Evolutionary conservation across 495 filamentous ascomycete genomes (phyloP), one percentile per base, ranked within the genome.

Genomic region (Trichoderma orchidacearum): DNA sequence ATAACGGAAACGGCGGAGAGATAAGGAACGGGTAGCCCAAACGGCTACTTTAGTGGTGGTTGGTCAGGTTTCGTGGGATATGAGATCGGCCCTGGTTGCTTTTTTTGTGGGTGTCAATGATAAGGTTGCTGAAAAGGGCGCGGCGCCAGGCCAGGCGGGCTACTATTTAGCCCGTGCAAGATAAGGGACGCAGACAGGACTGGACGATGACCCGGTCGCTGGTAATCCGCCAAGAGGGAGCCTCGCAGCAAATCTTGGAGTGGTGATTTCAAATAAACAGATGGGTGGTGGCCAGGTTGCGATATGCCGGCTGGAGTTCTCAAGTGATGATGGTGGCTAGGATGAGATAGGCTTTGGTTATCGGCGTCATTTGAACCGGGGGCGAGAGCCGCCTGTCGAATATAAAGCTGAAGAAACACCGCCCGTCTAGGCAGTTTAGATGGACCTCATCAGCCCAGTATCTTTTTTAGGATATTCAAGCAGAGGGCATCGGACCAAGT

Each of bases 331-430:
- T 68, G 52, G 75, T 74, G 59, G 62, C 75, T 54, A 77, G 70
- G 60, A 73, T 71, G 51, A 77, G 74, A 76, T 77, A 74, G 75
- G 72, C 63, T 62, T 68, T 67, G 70, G 65, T 73, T 75, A 73
- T 73, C 68, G 68, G 70, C 75, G 75, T 76, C 75, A 76, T 77
- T 73, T 48, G 41, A 48, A 48, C 41, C 41, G 41, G 41, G 41
- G 41, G 41, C n/a, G n/a, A n/a, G n/a, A n/a, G n/a, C n/a, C n/a
- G n/a, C n/a, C n/a, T 23, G 6, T 25, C 41, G 41, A 48, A n/a
- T 48, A 48, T 48, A 48, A 56, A 56, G 28, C 54, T 29, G 45
- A 21, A 30, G 52, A 51, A 30, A 45, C 35, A 25, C 45, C 18
- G 23, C 51, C 31, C 27, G 2, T 25, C 32, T 55, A n/a, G n/a